Base-by-base conservation (phyloP, 768 basidiomycete species). In the Mycena amicta region DNA sequence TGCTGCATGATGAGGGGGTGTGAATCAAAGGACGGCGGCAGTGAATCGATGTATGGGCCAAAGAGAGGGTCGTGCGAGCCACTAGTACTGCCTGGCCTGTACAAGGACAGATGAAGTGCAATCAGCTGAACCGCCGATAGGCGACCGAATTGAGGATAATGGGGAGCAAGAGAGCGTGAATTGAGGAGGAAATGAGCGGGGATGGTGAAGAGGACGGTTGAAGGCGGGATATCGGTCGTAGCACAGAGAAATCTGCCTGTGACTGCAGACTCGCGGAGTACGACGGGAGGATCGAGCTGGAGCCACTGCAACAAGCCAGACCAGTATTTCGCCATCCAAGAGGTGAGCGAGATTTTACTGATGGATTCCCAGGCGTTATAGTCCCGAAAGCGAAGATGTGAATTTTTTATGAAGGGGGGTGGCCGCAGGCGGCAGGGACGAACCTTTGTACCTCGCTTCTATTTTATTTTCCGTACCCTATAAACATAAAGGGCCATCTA, bases 131-230 rank as follows among this genome's bases (percentile, higher is more conserved):
- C 80, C 11, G 91, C 89, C 23, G 81, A 84, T 59, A 89, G 69
- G 16, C 67, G 64, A 5, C 65, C 27, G 45, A 66, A 45, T 1
- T 68, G 46, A 30, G 87, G 82, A 72, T 93, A 90, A 40, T 83
- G 74, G 2, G 79, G 74, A 23, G 72, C 70, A 30, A 97, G 79
- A 0, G 94, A 95, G 46, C 78, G 75, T 37, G 78, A 73, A 72
- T 95, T 98, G 63, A 96, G 74, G 61, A 97, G 72, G 0, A 87
- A 86, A 13, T 72, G 74, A 2, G 83, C 77, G 2, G 95, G 95
- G 8, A 97, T 75, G 3, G 78, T 79, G 69, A 97, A 84, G 22
- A 98, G 72, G 0, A 75, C 75, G 0, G 81, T 77, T 13, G 80
- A 81, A 29, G 86, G 81, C 72, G 86, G 66, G 47, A 75, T 69